phyloP scores from a whole-genome alignment of 768 basidiomycete species.

The Roridomyces roridus region DNA sequence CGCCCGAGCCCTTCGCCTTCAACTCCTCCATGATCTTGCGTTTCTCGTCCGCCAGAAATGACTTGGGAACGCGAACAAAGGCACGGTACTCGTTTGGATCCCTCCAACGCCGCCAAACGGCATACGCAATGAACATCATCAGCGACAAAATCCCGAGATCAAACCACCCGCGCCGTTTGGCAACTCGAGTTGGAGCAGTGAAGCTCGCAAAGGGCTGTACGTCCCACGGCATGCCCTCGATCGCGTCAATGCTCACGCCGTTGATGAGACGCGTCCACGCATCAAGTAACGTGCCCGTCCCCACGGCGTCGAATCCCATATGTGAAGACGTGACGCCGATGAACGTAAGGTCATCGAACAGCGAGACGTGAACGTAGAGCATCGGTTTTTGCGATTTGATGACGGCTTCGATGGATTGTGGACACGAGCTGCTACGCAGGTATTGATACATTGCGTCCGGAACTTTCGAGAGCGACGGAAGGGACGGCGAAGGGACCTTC shows the following conservation, averaged over 20 bases:
- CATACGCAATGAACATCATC: conserved; percentile 3
- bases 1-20: conserved; percentile 9
- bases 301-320: conserved; percentile 13
- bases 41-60: conserved; percentile 10
- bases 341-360: conserved; percentile 17
- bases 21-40: conserved; percentile 6
- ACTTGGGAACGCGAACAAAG: conserved; percentile 14
- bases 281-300: conserved; percentile 3
- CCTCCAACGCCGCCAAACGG: not conserved
- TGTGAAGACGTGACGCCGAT: conserved; percentile 14
- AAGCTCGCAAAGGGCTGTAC: not conserved
- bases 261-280: conserved; percentile 18
- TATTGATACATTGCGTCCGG: conserved; percentile 3
- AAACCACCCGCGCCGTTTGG: conserved; percentile 10
- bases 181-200: not conserved
- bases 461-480: not conserved
- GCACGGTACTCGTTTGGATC: conserved; percentile 3
- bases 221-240: conserved; percentile 12
- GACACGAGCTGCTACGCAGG: conserved; percentile 4
- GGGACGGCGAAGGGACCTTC: not conserved
- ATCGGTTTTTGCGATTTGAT: conserved; percentile 9
- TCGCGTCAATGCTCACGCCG: conserved; percentile 10
- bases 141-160: not conserved
- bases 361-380: conserved; percentile 6
- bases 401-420: not conserved